Evolutionary conservation across 2,329 filamentous ascomycete genomes (phyloP).

Genomic region (Colletotrichum horii): DNA sequence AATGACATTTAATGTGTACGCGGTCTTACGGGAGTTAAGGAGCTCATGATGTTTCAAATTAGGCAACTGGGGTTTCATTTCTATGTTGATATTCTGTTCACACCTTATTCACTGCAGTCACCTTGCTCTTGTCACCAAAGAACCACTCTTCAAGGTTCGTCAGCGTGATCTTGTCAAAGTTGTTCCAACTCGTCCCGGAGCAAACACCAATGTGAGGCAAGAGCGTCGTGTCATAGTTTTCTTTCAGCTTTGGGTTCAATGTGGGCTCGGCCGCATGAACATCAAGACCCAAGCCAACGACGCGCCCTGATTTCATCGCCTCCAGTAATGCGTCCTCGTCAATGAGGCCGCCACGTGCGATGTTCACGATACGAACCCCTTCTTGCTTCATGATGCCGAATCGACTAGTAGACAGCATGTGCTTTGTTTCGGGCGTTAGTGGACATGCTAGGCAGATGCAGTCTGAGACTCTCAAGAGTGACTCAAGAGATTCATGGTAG

Average conservation of each 20-base stretch:
- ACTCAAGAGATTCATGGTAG: not conserved
- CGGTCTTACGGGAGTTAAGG: not conserved
- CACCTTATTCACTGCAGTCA: not conserved
- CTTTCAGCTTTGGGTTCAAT: not conserved
- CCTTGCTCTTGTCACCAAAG: not conserved
- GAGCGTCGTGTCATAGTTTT: not conserved
- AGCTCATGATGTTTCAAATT: not conserved
- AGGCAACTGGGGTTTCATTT: not conserved
- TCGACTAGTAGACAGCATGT: not conserved
- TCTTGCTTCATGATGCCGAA: not conserved
- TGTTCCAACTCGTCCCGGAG: not conserved
- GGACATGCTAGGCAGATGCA: not conserved
- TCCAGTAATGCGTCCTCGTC: not conserved
- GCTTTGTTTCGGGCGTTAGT: not conserved
- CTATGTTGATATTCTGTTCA: not conserved
- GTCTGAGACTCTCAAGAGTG: not conserved
- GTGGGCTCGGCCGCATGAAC: not conserved
- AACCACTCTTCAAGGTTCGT: constrained; percentile 16
- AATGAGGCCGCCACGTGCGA: not conserved
- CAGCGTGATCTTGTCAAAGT: not conserved
- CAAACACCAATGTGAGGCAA: not conserved
- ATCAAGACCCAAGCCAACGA: not conserved
- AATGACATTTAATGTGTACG: not conserved
- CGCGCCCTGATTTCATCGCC: not conserved
- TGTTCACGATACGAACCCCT: not conserved